Evolutionary conservation across 495 filamentous ascomycete species (phyloP), one percentile per base, ranked within the genome.

Genomic region (Penicillium alfredii): DNA sequence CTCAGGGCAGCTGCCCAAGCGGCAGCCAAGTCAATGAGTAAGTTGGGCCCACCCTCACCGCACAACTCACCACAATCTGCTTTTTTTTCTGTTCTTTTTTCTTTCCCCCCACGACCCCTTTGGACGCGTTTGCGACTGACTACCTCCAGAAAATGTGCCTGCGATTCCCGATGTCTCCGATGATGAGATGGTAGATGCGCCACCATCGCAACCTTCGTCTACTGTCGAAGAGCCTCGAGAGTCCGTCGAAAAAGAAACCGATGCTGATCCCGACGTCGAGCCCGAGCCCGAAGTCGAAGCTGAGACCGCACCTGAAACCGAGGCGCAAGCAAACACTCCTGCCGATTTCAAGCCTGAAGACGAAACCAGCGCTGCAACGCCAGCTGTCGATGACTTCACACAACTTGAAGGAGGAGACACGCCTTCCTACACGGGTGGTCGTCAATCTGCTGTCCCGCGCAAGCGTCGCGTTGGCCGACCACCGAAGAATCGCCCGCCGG

Each of bases 381-480:
- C 69, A 6, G 65, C 58, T 28, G 54, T 40, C 20, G 64, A 70
- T 16, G 60, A 63, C 6, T 60, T 65, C 23, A 35, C 58, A 0
- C 55, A 54, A 17, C 59, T 69, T 35, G 61, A 58, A 17, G 51
- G 33, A 15, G 58, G 52, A 10, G 35, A 46, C 22, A 54, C 60
- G 6, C 54, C 57, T 6, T 42, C 59, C 15, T 58, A 39, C 44
- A 55, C 24, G 17, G 56, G 51, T 19, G 62, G 62, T 19, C 61
- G 60, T 20, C 51, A 45, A 12, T 63, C 80, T 49, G 47, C 80
- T 59, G 65, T 78, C 64, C 69, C 80, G 57, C 80, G 85, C 49
- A 82, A 86, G 55, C 77, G 84, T 44, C 84, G 89, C 27, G 74
- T 88, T 2, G 89, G 89, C 9, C 79, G 89, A 18, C 88, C 88